Percentiles rank a stretch among this genome's conserved stretches.
These are phyloP conservation scores for Lipomyces oligophaga DNA, from an alignment of 805 yeast species.

Conservation along the genomic window DNA sequence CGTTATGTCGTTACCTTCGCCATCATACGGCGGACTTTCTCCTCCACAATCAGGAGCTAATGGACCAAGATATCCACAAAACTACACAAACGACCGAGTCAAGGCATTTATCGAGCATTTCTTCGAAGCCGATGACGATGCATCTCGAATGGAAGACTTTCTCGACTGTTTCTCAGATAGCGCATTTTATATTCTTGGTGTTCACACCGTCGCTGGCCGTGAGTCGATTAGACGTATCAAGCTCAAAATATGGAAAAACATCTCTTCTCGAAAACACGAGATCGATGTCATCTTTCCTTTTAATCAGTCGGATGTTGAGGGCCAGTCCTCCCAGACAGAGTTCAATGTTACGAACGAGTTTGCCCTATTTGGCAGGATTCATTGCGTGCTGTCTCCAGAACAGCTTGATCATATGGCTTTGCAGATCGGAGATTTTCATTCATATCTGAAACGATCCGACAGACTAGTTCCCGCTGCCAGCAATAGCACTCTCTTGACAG, in stretches of 20 bases:
- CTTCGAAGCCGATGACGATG: constrained; percentile 8
- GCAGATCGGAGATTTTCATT: background rate
- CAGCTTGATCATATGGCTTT: background rate
- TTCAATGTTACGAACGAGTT: constrained; percentile 1
- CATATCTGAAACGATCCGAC: background rate
- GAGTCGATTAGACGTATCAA: constrained; percentile 7
- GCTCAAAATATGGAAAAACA: background rate
- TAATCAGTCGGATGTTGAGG: background rate
- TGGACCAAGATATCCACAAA: constrained; percentile 15
- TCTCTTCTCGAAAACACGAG: constrained; percentile 6
- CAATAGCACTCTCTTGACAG: constrained; percentile 3
- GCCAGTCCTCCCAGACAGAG: background rate
- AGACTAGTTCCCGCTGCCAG: background rate
- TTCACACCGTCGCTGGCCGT: constrained; percentile 13
- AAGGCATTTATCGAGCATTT: constrained; percentile 9
- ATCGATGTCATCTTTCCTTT: constrained; percentile 15
- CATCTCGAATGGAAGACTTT: constrained; percentile 8
- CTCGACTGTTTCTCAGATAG: constrained; percentile 10
- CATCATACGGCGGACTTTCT: too few species aligned
- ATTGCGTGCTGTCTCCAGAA: constrained; percentile 8
- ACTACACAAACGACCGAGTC: constrained; percentile 7
- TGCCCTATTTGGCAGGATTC: constrained; percentile 13
- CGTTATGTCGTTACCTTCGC: too few species aligned
- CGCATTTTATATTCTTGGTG: constrained; percentile 13
- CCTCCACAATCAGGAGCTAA: too few species aligned